phyloP scores from a whole-genome alignment of 1,284 basidiomycete genomes.

The Microbotryum intermedium region DNA sequence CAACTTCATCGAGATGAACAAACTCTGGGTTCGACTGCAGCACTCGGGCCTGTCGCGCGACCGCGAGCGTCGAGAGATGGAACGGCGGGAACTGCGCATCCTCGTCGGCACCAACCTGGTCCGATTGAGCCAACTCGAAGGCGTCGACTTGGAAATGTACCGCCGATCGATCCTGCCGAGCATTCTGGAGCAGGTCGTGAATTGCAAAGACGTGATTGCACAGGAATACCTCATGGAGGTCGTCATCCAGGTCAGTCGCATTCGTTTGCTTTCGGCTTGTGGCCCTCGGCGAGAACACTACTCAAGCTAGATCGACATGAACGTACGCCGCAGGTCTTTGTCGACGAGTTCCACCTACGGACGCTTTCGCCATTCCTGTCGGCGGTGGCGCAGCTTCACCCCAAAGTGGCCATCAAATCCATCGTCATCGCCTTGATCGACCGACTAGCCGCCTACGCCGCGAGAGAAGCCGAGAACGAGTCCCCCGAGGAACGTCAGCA shows the following conservation, averaged over 20 bases:
- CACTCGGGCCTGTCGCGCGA: constrained; percentile 92
- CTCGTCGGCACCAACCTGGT: constrained; percentile 93
- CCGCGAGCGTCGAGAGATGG: constrained; percentile 88
- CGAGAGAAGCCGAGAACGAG: constrained; percentile 84
- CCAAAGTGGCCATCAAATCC: constrained; percentile 91
- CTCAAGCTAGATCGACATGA: background rate
- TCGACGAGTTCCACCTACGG: constrained; percentile 91
- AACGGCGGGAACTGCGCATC: constrained; percentile 82
- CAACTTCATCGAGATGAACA: constrained; percentile 99
- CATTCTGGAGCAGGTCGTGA: constrained; percentile 87
- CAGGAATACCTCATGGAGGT: constrained; percentile 98
- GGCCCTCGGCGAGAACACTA: background rate
- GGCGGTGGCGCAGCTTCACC: constrained; percentile 85
- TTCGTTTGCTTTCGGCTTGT: background rate
- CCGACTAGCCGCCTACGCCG: constrained; percentile 85
- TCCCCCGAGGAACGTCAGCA: constrained; percentile 81
- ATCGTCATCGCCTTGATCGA: constrained; percentile 95
- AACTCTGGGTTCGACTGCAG: constrained; percentile 92
- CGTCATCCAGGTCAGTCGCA: constrained; percentile 68
- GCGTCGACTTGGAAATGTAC: constrained; percentile 87
- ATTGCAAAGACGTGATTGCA: constrained; percentile 91
- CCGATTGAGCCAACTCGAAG: constrained; percentile 81
- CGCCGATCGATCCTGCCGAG: constrained; percentile 71
- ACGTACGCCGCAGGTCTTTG: constrained; percentile 62
- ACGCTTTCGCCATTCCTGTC: constrained; percentile 85